Evolutionary conservation across 192 early-diverging fungal genomes (phyloP).

Genomic region (Umbelopsis vinacea): DNA sequence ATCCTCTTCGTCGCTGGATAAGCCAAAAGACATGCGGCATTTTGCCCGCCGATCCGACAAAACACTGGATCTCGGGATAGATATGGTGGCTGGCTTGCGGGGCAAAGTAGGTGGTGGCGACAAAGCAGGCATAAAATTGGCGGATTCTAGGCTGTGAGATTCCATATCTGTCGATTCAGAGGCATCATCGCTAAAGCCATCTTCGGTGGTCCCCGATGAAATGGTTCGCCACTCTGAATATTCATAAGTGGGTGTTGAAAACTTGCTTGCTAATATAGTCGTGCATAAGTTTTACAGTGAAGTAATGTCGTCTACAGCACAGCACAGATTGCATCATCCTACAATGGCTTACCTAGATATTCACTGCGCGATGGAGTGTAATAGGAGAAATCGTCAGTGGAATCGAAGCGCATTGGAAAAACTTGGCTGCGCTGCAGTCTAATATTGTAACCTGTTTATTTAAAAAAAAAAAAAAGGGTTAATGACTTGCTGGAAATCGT

Average conservation of each 20-base stretch:
- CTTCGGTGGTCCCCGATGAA: neutral
- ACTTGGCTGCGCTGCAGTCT: constrained; percentile 13
- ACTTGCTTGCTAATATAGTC: neutral
- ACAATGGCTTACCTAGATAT: neutral
- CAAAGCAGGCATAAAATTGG: neutral
- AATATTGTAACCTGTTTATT: neutral
- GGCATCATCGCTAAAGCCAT: constrained; percentile 10
- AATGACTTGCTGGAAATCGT: neutral
- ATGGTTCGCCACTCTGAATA: neutral
- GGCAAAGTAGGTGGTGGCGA: neutral
- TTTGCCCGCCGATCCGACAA: constrained; percentile 1
- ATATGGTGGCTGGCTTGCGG: neutral
- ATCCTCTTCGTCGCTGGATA: neutral
- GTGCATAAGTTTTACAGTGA: neutral
- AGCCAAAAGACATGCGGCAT: constrained; percentile 10
- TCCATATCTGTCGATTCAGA: constrained; percentile 16
- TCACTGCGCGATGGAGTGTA: neutral
- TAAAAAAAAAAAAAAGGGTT: neutral
- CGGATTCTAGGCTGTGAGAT: neutral
- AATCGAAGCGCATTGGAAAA: neutral
- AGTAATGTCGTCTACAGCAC: no score
- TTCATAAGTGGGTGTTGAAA: neutral
- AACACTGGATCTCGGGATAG: neutral
- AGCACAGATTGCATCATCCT: no score
- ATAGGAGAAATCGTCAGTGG: neutral